Conservation (phyloP, 2,329 filamentous ascomycete genomes). For the Curvularia hawaiiensis region DNA sequence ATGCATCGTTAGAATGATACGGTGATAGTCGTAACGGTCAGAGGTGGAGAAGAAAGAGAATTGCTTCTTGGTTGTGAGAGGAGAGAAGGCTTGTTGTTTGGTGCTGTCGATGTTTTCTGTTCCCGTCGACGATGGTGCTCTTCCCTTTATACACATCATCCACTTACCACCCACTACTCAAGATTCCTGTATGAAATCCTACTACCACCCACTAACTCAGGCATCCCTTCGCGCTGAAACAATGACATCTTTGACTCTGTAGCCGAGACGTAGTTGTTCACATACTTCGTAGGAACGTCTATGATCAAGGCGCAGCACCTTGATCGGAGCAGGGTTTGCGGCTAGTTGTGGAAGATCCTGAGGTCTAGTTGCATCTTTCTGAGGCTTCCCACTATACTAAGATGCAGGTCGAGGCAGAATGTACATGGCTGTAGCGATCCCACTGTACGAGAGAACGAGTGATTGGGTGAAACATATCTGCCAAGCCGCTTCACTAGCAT, state of each 20-base stretch:
- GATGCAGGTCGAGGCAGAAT: neutral
- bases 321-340: neutral
- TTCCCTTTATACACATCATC: neutral
- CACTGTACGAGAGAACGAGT: slow-evolving; percentile 1
- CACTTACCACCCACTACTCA: neutral
- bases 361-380: neutral
- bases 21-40: neutral
- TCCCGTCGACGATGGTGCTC: neutral
- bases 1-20: slow-evolving; percentile 23
- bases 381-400: neutral
- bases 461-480: neutral
- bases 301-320: slow-evolving; percentile 1
- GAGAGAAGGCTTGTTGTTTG: neutral
- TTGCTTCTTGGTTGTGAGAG: neutral
- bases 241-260: slow-evolving; percentile 14
- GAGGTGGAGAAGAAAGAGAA: neutral
- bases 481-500: neutral
- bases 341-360: neutral
- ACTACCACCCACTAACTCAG: neutral
- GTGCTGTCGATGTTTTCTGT: neutral
- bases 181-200: neutral
- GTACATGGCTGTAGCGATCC: neutral
- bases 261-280: slow-evolving; percentile 3
- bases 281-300: neutral
- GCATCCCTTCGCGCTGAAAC: neutral